Base-by-base conservation (phyloP, 2,329 filamentous ascomycete genomes). In the Ceratocystis variospora region DNA sequence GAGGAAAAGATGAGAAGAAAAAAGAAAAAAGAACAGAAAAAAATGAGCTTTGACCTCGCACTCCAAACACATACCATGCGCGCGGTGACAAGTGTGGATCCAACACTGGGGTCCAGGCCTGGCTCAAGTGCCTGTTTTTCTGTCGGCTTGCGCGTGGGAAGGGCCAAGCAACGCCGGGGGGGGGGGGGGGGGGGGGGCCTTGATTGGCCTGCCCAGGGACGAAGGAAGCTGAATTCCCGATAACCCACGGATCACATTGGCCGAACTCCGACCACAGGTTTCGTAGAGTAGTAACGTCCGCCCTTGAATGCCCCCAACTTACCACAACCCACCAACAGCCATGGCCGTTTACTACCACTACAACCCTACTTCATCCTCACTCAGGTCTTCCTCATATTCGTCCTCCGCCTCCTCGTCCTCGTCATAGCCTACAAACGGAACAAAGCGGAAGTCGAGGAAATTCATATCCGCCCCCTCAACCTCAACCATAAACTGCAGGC, bases 401-500 rank as follows among this genome's bases (percentile, higher is more conserved):
- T 73, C 74, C 0, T 77, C 77, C 1, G 76, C 76, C 0, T 78
- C 79, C 2, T 76, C 76, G 4, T 79, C 79, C 2, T 81, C 80
- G 33, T 85, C 85, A 53, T 88, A 82, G 25, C 83, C 81, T 17
- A 81, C 79, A 65, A 85, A 86, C 17, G 90, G 89, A 67, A 95
- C 86, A 73, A 94, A 90, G 22, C 88, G 81, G 74, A 93, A 95
- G 74, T 94, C 89, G 28, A 94, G 80, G 76, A 93, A 95, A 71
- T 85, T 89, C 48, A 85, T 79, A 28, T 80, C 79, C 4, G 83
- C 81, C 5, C 83, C 82, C 69, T 94, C 90, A 53, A 92, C 80
- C 73, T 96, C 90, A 17, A 99, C 87, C 88, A 99, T 94, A 72
- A 97, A 96, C 73, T 99, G 94, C 74, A 97, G 77, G 75, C 90